These are phyloP conservation scores for Saccharomycopsis selenospora DNA, from an alignment of 805 yeast species.

Conservation along the genomic window DNA sequence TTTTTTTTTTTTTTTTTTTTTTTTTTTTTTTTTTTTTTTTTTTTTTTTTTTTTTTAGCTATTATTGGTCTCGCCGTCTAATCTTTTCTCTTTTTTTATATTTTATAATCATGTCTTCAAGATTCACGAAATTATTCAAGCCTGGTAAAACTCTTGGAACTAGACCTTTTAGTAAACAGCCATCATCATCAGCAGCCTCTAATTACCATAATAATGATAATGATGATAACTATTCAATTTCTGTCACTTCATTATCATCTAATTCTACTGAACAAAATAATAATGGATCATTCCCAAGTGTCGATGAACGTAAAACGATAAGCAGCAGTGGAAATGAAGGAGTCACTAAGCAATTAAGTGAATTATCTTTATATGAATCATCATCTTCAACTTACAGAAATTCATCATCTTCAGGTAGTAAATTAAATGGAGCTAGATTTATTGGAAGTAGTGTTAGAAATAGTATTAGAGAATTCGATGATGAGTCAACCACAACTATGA, in stretches of 20 bases:
- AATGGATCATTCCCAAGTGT: neutral
- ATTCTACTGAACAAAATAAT: slow-evolving; percentile 6
- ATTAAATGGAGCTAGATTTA: neutral
- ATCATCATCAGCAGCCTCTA: neutral
- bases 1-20: too few relatives aligned
- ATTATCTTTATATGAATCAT: neutral
- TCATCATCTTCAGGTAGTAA: too few relatives aligned
- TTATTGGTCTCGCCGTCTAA: too few relatives aligned
- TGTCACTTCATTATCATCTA: slow-evolving; percentile 8
- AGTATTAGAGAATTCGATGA: neutral
- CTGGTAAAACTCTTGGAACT: slow-evolving; percentile 8
- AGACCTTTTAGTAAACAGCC: neutral
- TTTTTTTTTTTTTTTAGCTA: too few relatives aligned
- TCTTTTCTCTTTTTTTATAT: too few relatives aligned
- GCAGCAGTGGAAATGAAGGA: neutral
- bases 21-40: too few relatives aligned
- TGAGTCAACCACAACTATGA: neutral
- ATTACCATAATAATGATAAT: slow-evolving; percentile 9
- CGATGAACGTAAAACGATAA: neutral
- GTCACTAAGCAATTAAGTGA: neutral
- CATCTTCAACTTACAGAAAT: too few relatives aligned
- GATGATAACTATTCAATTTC: slow-evolving; percentile 15
- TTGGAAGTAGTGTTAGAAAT: neutral
- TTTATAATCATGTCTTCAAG: slow-evolving; percentile 17
- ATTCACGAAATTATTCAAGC: slow-evolving; percentile 20